These are phyloP conservation scores for Phytophthora niederhauseri DNA, from an alignment of 352 stramenopile species.

Conservation along the genomic window DNA sequence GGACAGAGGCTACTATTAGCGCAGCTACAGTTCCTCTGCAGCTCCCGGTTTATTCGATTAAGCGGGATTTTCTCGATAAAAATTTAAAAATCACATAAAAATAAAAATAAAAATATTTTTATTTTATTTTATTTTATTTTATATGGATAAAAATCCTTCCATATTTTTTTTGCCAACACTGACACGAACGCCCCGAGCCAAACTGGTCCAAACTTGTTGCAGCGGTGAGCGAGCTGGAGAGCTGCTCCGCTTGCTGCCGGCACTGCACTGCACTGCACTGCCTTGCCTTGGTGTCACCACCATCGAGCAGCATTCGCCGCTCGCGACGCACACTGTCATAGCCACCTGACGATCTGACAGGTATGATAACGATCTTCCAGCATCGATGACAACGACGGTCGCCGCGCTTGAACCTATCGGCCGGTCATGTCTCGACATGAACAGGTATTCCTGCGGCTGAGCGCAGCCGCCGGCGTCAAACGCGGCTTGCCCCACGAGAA, in stretches of 20 bases:
- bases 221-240: no score
- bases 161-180: neutral
- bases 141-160: neutral
- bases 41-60: neutral
- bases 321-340: no score
- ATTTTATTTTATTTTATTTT: neutral
- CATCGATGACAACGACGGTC: no score
- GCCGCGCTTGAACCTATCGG: neutral
- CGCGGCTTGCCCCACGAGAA: neutral
- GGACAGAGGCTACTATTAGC: neutral
- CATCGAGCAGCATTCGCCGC: no score
- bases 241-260: no score
- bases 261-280: no score
- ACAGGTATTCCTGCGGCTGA: neutral
- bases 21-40: neutral
- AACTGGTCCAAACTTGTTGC: no score
- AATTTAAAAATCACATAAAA: neutral
- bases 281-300: no score
- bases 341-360: no score
- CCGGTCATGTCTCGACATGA: neutral
- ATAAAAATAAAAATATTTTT: no score
- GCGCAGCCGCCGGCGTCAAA: neutral
- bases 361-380: neutral
- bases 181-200: no score
- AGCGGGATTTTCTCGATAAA: neutral